A percentile compares a stretch with the other conserved stretches of the same genome.
Conservation (phyloP, 2,329 filamentous ascomycete species). For the Teratosphaeriaceae sp. region DNA sequence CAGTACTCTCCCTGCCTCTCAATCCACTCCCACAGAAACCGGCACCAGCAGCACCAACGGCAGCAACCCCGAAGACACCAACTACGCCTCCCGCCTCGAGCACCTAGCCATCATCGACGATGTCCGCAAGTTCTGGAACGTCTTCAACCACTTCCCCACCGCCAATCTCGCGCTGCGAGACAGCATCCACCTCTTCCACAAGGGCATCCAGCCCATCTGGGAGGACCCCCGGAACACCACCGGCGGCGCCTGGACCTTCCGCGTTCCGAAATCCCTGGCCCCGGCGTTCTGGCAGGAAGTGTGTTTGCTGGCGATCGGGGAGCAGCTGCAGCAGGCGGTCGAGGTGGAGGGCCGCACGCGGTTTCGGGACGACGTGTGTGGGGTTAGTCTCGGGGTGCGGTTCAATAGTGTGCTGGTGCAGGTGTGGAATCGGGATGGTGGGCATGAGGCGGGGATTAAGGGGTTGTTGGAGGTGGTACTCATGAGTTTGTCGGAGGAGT, state of each 20-base stretch:
- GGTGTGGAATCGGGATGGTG: slow-evolving; percentile 87
- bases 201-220: slow-evolving; percentile 74
- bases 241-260: slow-evolving; percentile 89
- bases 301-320: slow-evolving; percentile 74
- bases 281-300: slow-evolving; percentile 76
- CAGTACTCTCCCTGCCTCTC: too few species aligned
- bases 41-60: slow-evolving; percentile 7
- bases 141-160: slow-evolving; percentile 67
- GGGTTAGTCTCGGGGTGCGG: slow-evolving; percentile 77
- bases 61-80: slow-evolving; percentile 9
- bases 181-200: slow-evolving; percentile 70
- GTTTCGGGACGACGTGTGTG: slow-evolving; percentile 75
- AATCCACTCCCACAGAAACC: neutral
- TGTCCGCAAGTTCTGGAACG: slow-evolving; percentile 44
- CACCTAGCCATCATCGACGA: slow-evolving; percentile 41
- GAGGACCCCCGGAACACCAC: slow-evolving; percentile 80
- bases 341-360: slow-evolving; percentile 46
- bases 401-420: slow-evolving; percentile 86
- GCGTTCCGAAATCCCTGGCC: slow-evolving; percentile 67
- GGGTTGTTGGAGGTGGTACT: slow-evolving; percentile 66
- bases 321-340: slow-evolving; percentile 68
- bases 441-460: slow-evolving; percentile 72
- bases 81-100: slow-evolving; percentile 41
- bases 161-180: slow-evolving; percentile 62
- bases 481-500: slow-evolving; percentile 63